Conservation (phyloP, 225 moss, liverwort and hornwort genomes). For the Pleurozium schreberi region DNA sequence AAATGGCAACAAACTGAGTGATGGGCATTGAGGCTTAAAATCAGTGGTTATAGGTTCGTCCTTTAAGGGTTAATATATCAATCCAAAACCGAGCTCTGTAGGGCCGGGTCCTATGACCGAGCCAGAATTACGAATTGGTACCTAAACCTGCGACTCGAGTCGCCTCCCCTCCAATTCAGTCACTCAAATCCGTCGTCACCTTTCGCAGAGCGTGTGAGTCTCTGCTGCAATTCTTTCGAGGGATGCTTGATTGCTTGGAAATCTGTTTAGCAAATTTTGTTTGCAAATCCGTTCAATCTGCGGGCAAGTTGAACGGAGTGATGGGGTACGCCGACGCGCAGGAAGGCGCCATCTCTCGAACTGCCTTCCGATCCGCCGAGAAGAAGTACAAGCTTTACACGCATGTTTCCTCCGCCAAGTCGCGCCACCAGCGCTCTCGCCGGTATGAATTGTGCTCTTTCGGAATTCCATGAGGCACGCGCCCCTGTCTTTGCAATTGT, state of each 20-base stretch:
- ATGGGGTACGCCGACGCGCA: slow-evolving; percentile 95
- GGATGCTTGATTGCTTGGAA: not conserved
- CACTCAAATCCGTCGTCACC: not conserved
- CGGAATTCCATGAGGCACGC: not conserved
- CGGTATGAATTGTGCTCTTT: not conserved
- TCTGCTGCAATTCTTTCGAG: not conserved
- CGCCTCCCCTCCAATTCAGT: not conserved
- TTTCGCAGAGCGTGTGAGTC: not conserved
- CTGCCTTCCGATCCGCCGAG: slow-evolving; percentile 84
- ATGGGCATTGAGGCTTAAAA: too few relatives aligned
- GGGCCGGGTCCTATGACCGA: not conserved
- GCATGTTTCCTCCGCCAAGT: slow-evolving; percentile 48
- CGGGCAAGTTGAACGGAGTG: not conserved
- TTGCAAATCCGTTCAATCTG: not conserved
- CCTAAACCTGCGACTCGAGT: not conserved
- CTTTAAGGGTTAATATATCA: too few relatives aligned
- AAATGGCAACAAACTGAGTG: too few relatives aligned
- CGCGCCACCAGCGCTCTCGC: slow-evolving; percentile 36
- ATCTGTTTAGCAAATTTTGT: not conserved
- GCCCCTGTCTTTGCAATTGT: not conserved
- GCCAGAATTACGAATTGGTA: not conserved
- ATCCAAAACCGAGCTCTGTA: not conserved
- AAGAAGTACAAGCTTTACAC: slow-evolving; percentile 97
- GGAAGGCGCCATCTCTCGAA: slow-evolving; percentile 64
- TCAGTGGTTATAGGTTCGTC: too few relatives aligned